phyloP scores from a whole-genome alignment of 805 yeast genomes.

The Lachancea waltii region DNA sequence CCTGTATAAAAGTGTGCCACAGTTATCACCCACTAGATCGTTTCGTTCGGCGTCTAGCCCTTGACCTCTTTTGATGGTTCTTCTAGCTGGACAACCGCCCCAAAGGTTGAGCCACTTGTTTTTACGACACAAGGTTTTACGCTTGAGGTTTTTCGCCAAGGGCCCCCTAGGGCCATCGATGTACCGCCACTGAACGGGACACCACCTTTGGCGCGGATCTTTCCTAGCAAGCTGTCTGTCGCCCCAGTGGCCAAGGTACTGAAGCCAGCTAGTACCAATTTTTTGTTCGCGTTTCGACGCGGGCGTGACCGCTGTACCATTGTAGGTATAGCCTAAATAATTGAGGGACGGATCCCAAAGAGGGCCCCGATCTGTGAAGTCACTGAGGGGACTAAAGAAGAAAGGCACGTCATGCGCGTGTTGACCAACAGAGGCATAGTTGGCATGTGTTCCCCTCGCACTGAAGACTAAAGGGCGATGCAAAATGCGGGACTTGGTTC shows the following conservation, averaged over 20 bases:
- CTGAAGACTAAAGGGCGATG: conserved; percentile 73
- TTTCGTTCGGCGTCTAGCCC: conserved; percentile 73
- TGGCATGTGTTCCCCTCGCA: conserved; percentile 96
- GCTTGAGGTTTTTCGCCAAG: conserved; percentile 60
- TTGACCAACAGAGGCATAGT: conserved; percentile 92
- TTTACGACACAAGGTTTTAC: conserved; percentile 73
- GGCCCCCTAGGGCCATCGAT: conserved; percentile 96
- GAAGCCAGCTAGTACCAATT: conserved; percentile 65
- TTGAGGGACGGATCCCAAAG: conserved; percentile 90
- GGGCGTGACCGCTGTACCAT: conserved; percentile 47
- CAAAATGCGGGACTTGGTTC: conserved; percentile 51
- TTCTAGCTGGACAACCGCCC: conserved; percentile 74
- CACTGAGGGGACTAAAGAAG: conserved; percentile 72
- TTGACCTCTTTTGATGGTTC: conserved; percentile 69
- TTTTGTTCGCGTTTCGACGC: conserved; percentile 23
- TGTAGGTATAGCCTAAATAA: conserved; percentile 73
- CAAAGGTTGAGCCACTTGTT: conserved; percentile 90
- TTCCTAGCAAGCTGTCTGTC: conserved; percentile 56
- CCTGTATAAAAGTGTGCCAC: conserved; percentile 58
- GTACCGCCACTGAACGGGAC: conserved; percentile 82
- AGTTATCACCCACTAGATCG: conserved; percentile 54
- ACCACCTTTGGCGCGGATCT: conserved; percentile 81
- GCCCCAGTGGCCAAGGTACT: conserved; percentile 85
- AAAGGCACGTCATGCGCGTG: conserved; percentile 90
- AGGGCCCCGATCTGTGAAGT: conserved; percentile 92